phyloP scores from a whole-genome alignment of 495 filamentous ascomycete species.

The Aspergillus kassunensis region DNA sequence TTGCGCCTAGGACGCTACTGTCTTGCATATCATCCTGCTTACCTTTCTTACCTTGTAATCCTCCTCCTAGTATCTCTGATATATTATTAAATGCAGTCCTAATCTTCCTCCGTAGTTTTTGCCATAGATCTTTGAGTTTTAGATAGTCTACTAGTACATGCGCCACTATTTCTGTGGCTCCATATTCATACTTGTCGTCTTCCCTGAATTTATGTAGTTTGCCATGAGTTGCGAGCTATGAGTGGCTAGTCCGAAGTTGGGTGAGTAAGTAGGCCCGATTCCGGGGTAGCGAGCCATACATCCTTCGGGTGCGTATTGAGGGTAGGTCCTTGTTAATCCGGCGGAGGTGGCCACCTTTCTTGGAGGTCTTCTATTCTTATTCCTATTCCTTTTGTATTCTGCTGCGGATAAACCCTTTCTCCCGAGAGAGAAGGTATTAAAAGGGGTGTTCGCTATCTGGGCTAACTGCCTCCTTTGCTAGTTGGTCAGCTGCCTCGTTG shows the following conservation, averaged over 20 bases:
- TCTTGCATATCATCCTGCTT: constrained; percentile 22
- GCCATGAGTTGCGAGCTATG: constrained; percentile 11
- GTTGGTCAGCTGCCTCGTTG: constrained; percentile 7
- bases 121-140: constrained; percentile 10
- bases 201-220: constrained; percentile 11
- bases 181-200: constrained; percentile 13
- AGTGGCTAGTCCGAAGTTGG: constrained; percentile 16
- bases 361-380: constrained; percentile 3
- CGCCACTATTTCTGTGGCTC: constrained; percentile 4
- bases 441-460: constrained; percentile 14
- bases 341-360: constrained; percentile 12
- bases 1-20: constrained; percentile 16
- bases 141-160: constrained; percentile 8
- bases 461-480: constrained; percentile 10
- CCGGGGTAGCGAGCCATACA: constrained; percentile 10
- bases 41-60: constrained; percentile 24
- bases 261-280: constrained; percentile 14
- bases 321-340: constrained; percentile 13
- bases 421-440: constrained; percentile 10
- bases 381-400: constrained; percentile 11
- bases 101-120: constrained; percentile 16
- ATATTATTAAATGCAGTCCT: constrained; percentile 24
- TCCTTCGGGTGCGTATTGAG: constrained; percentile 4
- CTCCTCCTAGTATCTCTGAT: constrained; percentile 24
- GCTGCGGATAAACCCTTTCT: constrained; percentile 11